Evolutionary conservation across 2,329 filamentous ascomycete genomes (phyloP), one percentile per base, ranked within the genome.

Genomic region (Sclerotinia minor): DNA sequence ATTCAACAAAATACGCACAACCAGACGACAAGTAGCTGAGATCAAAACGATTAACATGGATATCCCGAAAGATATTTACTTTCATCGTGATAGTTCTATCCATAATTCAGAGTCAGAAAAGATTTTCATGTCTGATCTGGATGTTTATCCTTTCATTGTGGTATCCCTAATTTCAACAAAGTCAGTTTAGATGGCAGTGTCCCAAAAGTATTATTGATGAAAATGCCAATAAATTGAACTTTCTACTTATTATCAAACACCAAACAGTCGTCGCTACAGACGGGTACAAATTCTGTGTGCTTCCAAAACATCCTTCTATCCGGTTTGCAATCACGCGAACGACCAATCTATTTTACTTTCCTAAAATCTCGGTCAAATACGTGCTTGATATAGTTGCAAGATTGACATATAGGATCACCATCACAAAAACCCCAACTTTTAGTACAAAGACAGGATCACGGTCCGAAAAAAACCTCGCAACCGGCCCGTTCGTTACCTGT

Each of bases 301-400:
- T 54, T 52, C 55, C 35, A 17, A n/a, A 17, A 32, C 49, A 35
- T 65, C 52, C 63, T 65, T 57, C 50, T 35, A 49, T 19, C 63
- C 41, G 52, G 50, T n/a, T 57, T 3, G 19, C 41, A 49, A 55
- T 57, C 41, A 41, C n/a, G 52, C n/a, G 21, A 44, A 57, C 32
- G 17, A 11, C 44, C 26, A 53, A 24, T 5, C 3, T 9, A 8
- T 26, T 8, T 29, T 15, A n/a, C 47, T 45, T 35, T 32, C 19
- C 38, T 15, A 21, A n/a, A 35, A 53, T 5, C 6, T n/a, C 24
- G 19, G 29, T 19, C 29, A 50, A 19, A 50, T 35, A 24, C 21
- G 32, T 13, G n/a, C 8, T n/a, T 61, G 17, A 49, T 24, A 24
- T 49, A 50, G 19, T 50, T 9, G 2, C 44, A 17, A n/a, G 21